Base-by-base conservation (phyloP, 2,329 filamentous ascomycete species). In the Lasiodiplodia sp. region DNA sequence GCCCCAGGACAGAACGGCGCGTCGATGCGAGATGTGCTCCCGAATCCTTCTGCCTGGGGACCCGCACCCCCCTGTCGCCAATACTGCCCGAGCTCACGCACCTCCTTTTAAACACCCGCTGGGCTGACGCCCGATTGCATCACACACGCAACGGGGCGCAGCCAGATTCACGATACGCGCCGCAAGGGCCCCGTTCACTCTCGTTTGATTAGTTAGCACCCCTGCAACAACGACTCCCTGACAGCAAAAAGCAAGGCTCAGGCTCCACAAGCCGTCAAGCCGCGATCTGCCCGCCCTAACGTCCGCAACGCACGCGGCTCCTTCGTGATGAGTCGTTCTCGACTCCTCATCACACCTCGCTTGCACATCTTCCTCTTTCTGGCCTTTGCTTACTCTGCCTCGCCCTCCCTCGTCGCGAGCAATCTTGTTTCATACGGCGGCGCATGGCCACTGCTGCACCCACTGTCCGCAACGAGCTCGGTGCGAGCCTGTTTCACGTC, bases 341-440 rank as follows among this genome's bases (percentile, higher is more conserved):
- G 40, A 44, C 40, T n/a, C 21, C 44, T 21, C 44, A 10, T 47
- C 44, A 47, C 44, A 47, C 14, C 18, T 18, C 16, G 40, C 40
- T n/a, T 8, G 12, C 21, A 34, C 31, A 34, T 34, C 7, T 10
- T 52, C 21, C 49, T 23, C 11, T 10, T 21, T 52, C 10, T 28
- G 23, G 21, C 51, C 21, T 28, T 2, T 28, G 14, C 12, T 53
- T 23, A 21, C 21, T 53, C 49, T 14, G 21, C 51, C 12, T 18
- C 51, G 21, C 21, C 25, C 40, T 47, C 40, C n/a, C 14, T 47
- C 40, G 40, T 11, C 40, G 40, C 25, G 53, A 34, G 53, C 53
- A 56, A 56, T 56, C 53, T 56, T 56, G 53, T 56, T 56, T 56
- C 53, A 56, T 16, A 18, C 31, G 53, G 31, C 31, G 53, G 14